phyloP scores from a whole-genome alignment of 352 stramenopile species.

The Pythium insidiosum region DNA sequence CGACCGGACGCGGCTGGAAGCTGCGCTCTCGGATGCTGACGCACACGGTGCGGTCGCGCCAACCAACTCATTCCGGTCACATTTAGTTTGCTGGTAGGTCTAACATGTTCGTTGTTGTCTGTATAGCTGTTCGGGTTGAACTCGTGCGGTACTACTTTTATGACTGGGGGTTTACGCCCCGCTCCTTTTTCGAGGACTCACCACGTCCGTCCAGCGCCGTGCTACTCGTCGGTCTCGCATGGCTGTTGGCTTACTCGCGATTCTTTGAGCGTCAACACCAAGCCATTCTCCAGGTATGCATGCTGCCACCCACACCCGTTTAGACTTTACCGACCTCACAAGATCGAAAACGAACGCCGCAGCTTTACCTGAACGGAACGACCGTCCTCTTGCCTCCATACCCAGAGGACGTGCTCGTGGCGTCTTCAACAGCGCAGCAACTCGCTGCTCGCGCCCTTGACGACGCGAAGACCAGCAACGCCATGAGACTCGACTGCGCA shows the following conservation, averaged over 20 bases:
- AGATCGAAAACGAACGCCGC: no score
- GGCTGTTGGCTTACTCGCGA: conserved; percentile 33
- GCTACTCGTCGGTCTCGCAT: conserved; percentile 42
- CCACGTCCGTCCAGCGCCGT: conserved; percentile 19
- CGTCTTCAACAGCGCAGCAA: no score
- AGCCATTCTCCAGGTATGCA: conserved; percentile 36
- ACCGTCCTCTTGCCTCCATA: conserved; percentile 20
- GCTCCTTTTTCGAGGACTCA: conserved; percentile 23
- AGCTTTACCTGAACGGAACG: conserved; percentile 8
- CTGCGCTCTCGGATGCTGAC: conserved; percentile 12
- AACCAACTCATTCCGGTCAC: no score
- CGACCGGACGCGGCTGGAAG: conserved; percentile 8
- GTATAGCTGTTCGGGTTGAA: conserved; percentile 28
- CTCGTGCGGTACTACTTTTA: conserved; percentile 52
- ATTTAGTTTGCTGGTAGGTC: no score
- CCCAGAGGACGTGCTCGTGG: conserved; percentile 25
- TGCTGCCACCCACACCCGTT: no score
- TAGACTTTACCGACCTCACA: no score
- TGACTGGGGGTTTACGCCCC: conserved; percentile 55
- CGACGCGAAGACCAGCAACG: conserved; percentile 1
- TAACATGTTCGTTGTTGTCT: no score
- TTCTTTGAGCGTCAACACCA: conserved; percentile 42
- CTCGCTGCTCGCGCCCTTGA: conserved; percentile 3
- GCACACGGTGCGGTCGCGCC: conserved; percentile 15
- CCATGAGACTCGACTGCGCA: background rate